Evolutionary conservation across 352 stramenopile genomes (phyloP).

Genomic region (Hyaloperonospora arabidopsidis): DNA sequence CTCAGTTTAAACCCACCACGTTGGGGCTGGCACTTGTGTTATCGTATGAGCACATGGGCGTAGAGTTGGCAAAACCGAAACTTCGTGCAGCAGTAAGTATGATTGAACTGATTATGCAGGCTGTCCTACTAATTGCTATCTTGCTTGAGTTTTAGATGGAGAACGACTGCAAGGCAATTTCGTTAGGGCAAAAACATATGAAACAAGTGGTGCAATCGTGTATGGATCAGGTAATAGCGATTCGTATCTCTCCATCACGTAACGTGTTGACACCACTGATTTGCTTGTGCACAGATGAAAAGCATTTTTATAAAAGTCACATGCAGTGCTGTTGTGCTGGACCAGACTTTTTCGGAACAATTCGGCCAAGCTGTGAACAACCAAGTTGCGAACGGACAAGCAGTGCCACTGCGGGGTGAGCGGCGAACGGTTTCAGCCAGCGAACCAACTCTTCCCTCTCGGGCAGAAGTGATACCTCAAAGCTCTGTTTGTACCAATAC

Average conservation of each 20-base stretch:
- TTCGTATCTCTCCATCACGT: too few species aligned
- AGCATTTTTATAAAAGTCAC: constrained; percentile 63
- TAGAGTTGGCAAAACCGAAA: constrained; percentile 94
- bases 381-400: constrained; percentile 21
- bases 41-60: constrained; percentile 90
- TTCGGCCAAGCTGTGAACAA: constrained; percentile 55
- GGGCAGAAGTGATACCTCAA: not conserved
- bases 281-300: constrained; percentile 45
- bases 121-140: constrained; percentile 9
- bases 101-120: not conserved
- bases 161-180: constrained; percentile 87
- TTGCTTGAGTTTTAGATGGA: constrained; percentile 68
- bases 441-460: constrained; percentile 5
- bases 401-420: constrained; percentile 6
- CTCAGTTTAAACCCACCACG: constrained; percentile 91
- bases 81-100: constrained; percentile 77
- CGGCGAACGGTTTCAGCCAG: constrained; percentile 1
- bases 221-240: constrained; percentile 70
- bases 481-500: not conserved
- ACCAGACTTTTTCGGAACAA: constrained; percentile 87
- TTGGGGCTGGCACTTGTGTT: constrained; percentile 86
- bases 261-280: constrained; percentile 5
- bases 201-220: constrained; percentile 70
- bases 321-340: constrained; percentile 79
- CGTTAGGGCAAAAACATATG: constrained; percentile 65